Conservation (phyloP, 2,329 filamentous ascomycete species). For the Talaromyces sp. region DNA sequence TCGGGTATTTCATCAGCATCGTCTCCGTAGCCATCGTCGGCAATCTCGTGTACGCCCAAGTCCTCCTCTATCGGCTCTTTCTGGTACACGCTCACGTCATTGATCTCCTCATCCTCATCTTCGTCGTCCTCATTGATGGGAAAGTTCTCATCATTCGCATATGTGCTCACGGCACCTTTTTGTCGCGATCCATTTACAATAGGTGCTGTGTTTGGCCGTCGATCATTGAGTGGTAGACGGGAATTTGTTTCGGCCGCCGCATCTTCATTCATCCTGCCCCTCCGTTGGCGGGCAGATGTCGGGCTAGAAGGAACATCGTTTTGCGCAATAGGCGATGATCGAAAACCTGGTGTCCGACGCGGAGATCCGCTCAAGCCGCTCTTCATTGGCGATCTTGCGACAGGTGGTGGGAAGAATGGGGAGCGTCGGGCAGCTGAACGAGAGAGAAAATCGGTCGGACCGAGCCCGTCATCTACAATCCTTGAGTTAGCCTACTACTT, state of each 20-base stretch:
- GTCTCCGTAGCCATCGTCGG: conserved; percentile 21
- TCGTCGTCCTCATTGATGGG: conserved; percentile 31
- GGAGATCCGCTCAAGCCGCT: conserved; percentile 42
- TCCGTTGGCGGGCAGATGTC: conserved; percentile 30
- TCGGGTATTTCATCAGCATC: conserved; percentile 21
- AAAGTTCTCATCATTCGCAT: conserved; percentile 35
- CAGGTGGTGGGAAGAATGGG: conserved; percentile 37
- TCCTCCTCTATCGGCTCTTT: conserved; percentile 6
- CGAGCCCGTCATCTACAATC: conserved; percentile 37
- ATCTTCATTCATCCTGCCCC: conserved; percentile 19
- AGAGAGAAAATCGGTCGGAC: conserved; percentile 41
- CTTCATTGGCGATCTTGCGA: conserved; percentile 47
- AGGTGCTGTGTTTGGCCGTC: conserved; percentile 33
- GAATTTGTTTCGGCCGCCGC: conserved; percentile 20
- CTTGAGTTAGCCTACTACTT: neutral
- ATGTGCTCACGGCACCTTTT: conserved; percentile 24
- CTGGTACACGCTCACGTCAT: conserved; percentile 18
- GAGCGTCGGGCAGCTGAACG: conserved; percentile 32
- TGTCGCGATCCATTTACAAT: conserved; percentile 25
- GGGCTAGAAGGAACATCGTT: conserved; percentile 39
- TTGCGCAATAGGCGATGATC: conserved; percentile 40
- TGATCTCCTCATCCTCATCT: conserved; percentile 22
- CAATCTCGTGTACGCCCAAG: conserved; percentile 8
- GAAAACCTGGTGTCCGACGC: conserved; percentile 40
- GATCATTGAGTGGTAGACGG: conserved; percentile 35